Evolutionary conservation across 2,329 filamentous ascomycete species (phyloP), one percentile per base, ranked within the genome.

Genomic region (Botrytis cinerea): DNA sequence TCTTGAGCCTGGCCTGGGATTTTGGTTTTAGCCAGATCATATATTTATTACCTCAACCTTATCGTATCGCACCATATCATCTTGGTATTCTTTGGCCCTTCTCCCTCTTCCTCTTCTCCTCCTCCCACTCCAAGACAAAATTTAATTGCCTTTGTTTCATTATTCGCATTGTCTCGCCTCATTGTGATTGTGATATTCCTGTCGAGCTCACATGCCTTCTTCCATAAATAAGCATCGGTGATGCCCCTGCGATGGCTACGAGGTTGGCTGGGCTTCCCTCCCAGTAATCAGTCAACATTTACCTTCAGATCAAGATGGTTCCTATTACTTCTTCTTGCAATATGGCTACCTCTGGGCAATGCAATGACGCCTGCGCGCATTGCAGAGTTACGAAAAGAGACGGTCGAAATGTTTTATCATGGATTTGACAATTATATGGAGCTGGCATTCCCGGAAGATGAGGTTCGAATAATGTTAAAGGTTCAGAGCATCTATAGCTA

Each of bases 381-480:
- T 74, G 84, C 85, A 67, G 83, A 86, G 78, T 82, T 91, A 78
- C 86, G 89, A 71, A 85, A 84, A 76, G 87, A 90, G 73, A 90
- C 89, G 18, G 87, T 90, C 73, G 87, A 93, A 78, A 94, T 98
- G 87, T 98, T 98, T 85, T 97, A 97, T 83, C 96, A 99, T 86
- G 96, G 96, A 74, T 98, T 91, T 84, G 91, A 95, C 83, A 97
- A 95, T 82, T 99, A 99, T 85, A 96, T 98, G 91, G 84, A 89
- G 77, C 87, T 97, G 82, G 96, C 95, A 73, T 99, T 98, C 80
- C 96, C 96, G 20, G 96, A 98, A 83, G 96, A 99, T 80, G 96
- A 96, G 88, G 89, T 90, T 81, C 70, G 80, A 46, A n/a, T 25
- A 68, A 28, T n/a, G 25, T 38, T 5, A 25, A 57, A 43, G 10